Evolutionary conservation across 257 asterid species (phyloP), one percentile per base, ranked within the genome.

Genomic region (Anisodus tanguticus): DNA sequence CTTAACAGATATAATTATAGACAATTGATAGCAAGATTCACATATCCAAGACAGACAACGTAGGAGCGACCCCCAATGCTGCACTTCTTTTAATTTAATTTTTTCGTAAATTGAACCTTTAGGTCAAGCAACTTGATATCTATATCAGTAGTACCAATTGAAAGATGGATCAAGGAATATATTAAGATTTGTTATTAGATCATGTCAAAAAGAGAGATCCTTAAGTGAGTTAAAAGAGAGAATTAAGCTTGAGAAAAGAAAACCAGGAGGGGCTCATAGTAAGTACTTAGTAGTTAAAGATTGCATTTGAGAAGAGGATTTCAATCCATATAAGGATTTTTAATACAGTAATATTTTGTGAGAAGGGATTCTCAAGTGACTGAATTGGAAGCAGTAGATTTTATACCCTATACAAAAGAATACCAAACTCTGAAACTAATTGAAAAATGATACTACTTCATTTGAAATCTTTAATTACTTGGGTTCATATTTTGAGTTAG

Each of bases 271-370:
- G 80, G 60, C 60, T 72, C 60, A 6, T 49, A 74, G 19, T 11
- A 47, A 74, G 80, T 72, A 72, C 3, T 45, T 43, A n/a, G 35
- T 49, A 74, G 80, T 74, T 13, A 74, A 72, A 74, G 80, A 74
- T 22, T 74, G 60, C 80, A 74, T 22, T 19, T 22, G 80, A 49
- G 60, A 11, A 11, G 60, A 74, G 5, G 3, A 49, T 74, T 49
- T 53, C 12, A 22, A 49, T 74, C 59, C 59, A 45, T 72, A 4
- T n/a, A 71, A 72, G 3, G 80, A 12, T 72, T 41, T 72, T 31
- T 31, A 31, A 31, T 31, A 31, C 35, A 31, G 35, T 31, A 31
- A 31, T 31, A 31, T 31, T 31, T 31, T 31, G 35, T 31, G 35
- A 31, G 35, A 31, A 31, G 35, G 35, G 35, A 31, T 22, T 31